Evolutionary conservation across 768 basidiomycete species (phyloP), one percentile per base, ranked within the genome.

Genomic region (Amanita subjunquillea): DNA sequence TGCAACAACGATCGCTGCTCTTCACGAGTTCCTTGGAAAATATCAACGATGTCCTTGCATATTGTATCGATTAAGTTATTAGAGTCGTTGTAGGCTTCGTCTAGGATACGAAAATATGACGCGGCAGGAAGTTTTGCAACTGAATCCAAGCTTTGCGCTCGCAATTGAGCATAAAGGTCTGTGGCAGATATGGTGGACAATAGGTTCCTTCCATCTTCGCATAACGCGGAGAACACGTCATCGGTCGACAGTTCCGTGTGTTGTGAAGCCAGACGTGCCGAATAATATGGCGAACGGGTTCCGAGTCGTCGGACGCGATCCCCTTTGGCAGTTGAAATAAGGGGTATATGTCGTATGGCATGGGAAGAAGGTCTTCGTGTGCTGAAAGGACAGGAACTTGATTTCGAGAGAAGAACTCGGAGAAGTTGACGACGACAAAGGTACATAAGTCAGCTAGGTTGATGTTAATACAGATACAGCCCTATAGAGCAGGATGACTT

Each of bases 401-500:
- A 54, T 58, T 64, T 68, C 51, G 61, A 63, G 59, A 69, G 63
- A 66, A 71, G 69, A 67, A 70, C 69, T 76, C 71, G 71, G 59
- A 70, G 68, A 61, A 76, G 65, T 67, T 74, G 67, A 69, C 69
- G 75, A 69, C 80, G 82, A 75, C 83, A 82, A 79, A 80, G 73
- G 70, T 75, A 83, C 83, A 85, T 85, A 82, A 78, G 81, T 85
- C 74, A 85, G 70, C 83, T 43, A 37, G 36, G 23, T 38, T 17
- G n/a, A 15, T 30, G 46, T 38, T 36, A 48, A 20, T 27, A 51
- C 7, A 45, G 13, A n/a, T 9, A 29, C 25, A n/a, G 22, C 3
- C 17, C 25, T 12, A 42, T 20, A 41, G 32, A 44, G 15, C 32
- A 41, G 4, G 12, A 23, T 42, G 27, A 63, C 77, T 56, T 60